Evolutionary conservation across 192 early-diverging fungal species (phyloP).

Genomic region (Chytriomyces sp.): DNA sequence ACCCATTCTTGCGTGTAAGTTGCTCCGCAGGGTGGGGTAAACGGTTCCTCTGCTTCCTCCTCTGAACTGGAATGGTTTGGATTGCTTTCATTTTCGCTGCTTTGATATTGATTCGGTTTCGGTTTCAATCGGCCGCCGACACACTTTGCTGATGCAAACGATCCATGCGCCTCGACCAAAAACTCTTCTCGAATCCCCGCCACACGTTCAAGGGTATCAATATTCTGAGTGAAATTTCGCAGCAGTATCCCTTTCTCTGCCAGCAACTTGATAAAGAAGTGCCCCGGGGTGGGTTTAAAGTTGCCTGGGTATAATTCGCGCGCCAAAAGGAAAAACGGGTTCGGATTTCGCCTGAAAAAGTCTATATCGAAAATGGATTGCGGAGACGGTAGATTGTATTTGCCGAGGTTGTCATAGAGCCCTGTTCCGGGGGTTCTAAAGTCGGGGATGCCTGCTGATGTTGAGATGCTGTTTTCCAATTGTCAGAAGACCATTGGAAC

Average conservation of each 20-base stretch:
- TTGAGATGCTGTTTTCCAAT: constrained; percentile 42
- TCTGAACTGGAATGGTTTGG: neutral
- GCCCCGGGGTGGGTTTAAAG: constrained; percentile 78
- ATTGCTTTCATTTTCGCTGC: neutral
- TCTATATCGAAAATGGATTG: constrained; percentile 92
- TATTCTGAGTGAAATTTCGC: constrained; percentile 94
- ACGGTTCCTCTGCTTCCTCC: neutral
- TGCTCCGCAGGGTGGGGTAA: constrained; percentile 4
- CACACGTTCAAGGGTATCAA: constrained; percentile 88
- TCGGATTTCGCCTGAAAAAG: constrained; percentile 77
- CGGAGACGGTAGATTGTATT: constrained; percentile 87
- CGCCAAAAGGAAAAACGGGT: constrained; percentile 89
- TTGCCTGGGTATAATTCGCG: constrained; percentile 85
- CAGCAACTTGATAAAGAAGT: constrained; percentile 85
- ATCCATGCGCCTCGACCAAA: constrained; percentile 94
- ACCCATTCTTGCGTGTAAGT: constrained; percentile 29
- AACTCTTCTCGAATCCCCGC: constrained; percentile 70
- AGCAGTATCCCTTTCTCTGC: constrained; percentile 74
- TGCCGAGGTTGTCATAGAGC: constrained; percentile 78
- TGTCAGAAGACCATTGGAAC: neutral
- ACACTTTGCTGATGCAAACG: constrained; percentile 85
- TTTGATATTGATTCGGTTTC: too few relatives aligned
- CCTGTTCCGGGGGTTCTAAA: constrained; percentile 92
- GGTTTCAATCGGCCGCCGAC: constrained; percentile 50
- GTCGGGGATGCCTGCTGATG: constrained; percentile 79